phyloP scores from a whole-genome alignment of 75 land plant species.

The Isoetes taiwanensis region DNA sequence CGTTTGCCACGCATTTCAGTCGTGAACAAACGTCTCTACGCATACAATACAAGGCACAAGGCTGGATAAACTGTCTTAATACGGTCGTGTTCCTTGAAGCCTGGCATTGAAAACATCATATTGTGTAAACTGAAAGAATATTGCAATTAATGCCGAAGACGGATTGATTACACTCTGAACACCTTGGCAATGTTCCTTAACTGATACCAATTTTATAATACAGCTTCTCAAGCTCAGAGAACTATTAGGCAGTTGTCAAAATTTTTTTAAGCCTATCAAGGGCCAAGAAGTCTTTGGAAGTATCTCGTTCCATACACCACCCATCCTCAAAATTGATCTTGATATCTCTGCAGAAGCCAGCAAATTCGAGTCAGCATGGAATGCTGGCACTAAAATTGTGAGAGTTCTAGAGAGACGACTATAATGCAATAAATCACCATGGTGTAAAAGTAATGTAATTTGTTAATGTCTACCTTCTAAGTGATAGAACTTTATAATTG shows the following conservation, averaged over 20 bases:
- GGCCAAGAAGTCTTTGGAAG: conserved; percentile 11
- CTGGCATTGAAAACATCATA: no score
- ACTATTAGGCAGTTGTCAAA: neutral
- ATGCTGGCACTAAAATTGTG: neutral
- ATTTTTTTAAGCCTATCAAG: conserved; percentile 8
- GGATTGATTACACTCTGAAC: no score
- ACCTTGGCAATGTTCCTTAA: no score
- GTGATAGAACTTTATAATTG: conserved; percentile 57
- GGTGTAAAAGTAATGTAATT: neutral
- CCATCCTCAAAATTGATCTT: conserved; percentile 11
- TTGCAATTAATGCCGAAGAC: no score
- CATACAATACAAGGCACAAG: no score
- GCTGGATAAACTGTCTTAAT: no score
- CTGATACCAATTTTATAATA: no score
- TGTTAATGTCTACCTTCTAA: conserved; percentile 35
- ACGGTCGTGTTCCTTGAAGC: no score
- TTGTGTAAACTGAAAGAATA: no score
- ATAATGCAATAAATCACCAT: neutral
- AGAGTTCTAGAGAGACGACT: neutral
- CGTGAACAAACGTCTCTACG: no score
- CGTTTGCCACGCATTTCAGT: no score
- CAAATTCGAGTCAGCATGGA: neutral
- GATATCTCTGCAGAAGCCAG: conserved; percentile 15
- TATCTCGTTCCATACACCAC: conserved; percentile 19
- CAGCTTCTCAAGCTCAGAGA: no score